Evolutionary conservation across 1,284 basidiomycete genomes (phyloP).

Genomic region (Ganoderma sinense): DNA sequence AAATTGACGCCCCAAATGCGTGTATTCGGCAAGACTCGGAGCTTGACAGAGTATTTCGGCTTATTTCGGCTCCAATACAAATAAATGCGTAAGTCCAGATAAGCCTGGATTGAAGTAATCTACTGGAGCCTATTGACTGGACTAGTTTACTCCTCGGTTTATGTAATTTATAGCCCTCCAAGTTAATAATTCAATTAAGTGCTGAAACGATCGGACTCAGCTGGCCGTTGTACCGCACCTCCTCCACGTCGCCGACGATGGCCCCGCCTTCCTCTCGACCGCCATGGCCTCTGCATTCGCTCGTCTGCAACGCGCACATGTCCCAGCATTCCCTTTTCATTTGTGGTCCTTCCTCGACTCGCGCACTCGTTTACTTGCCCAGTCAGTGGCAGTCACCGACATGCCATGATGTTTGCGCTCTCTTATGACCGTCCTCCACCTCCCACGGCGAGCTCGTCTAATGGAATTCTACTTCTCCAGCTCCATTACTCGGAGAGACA

Average conservation of each 20-base stretch:
- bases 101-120: no score
- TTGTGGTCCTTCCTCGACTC: conserved; percentile 9
- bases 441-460: conserved; percentile 29
- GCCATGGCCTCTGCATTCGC: conserved; percentile 31
- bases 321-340: conserved; percentile 23
- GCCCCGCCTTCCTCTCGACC: conserved; percentile 7
- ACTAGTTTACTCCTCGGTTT: conserved; percentile 21
- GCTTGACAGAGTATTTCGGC: no score
- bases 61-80: no score
- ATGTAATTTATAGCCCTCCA: conserved; percentile 20
- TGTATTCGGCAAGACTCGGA: no score
- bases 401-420: conserved; percentile 69
- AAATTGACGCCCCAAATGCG: no score
- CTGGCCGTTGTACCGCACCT: conserved; percentile 10
- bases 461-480: conserved; percentile 35
- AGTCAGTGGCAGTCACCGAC: conserved; percentile 47
- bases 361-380: conserved; percentile 34
- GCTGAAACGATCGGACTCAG: conserved; percentile 20
- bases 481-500: conserved; percentile 51
- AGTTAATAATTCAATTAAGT: conserved; percentile 7
- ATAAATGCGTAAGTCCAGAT: no score
- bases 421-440: conserved; percentile 39
- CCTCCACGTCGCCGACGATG: conserved; percentile 11
- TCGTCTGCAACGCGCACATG: conserved; percentile 29
- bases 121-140: conserved; percentile 17